phyloP scores from a whole-genome alignment of 2,329 filamentous ascomycete species.

The Phoma sp. region DNA sequence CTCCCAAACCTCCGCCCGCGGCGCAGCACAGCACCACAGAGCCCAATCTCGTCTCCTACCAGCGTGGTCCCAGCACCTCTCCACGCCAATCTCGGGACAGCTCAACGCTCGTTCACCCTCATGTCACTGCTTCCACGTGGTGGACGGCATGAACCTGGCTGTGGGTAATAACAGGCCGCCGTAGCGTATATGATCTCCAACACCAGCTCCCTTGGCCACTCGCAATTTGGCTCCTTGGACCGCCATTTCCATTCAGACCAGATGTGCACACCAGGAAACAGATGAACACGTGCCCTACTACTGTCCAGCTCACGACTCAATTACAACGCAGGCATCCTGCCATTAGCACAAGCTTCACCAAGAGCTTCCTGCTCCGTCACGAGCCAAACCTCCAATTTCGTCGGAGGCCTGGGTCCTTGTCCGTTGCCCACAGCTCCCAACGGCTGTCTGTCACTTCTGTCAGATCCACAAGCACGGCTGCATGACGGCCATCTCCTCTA shows the following conservation, averaged over 20 bases:
- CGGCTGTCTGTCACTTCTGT: conserved; percentile 15
- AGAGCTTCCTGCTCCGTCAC: background rate
- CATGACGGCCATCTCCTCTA: conserved; percentile 4
- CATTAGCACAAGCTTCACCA: background rate
- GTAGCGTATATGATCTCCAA: conserved; percentile 18
- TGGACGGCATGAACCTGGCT: conserved; percentile 14
- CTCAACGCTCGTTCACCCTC: conserved; percentile 12
- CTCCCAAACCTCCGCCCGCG: conserved; percentile 9
- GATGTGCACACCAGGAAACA: conserved; percentile 7
- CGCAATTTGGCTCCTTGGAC: conserved; percentile 7
- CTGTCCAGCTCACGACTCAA: conserved; percentile 2
- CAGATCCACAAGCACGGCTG: conserved; percentile 10
- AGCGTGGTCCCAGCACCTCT: background rate
- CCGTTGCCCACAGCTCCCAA: conserved; percentile 4
- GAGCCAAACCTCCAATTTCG: conserved; percentile 3
- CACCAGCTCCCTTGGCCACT: conserved; percentile 11
- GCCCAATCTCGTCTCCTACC: background rate
- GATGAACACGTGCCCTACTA: conserved; percentile 12
- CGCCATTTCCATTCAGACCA: background rate
- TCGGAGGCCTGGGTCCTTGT: conserved; percentile 3
- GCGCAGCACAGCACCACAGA: background rate
- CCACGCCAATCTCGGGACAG: conserved; percentile 10
- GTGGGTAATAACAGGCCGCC: conserved; percentile 9
- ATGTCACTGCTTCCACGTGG: conserved; percentile 17
- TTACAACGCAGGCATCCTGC: background rate